phyloP scores from a whole-genome alignment of 2,329 filamentous ascomycete genomes.

The Elsinoe australis region DNA sequence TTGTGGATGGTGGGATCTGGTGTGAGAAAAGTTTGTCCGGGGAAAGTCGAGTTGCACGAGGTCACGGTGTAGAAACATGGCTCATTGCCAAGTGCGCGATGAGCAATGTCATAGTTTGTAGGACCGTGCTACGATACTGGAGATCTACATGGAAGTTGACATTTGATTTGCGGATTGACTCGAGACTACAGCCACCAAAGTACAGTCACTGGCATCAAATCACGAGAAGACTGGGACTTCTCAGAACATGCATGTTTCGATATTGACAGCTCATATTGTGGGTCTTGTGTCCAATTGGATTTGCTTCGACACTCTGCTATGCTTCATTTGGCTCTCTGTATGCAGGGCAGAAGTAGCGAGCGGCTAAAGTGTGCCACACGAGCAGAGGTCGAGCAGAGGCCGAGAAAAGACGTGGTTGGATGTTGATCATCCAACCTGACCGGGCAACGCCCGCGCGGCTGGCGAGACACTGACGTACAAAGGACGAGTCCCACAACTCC shows the following conservation, averaged over 20 bases:
- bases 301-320: too few species aligned
- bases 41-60: constrained; percentile 1
- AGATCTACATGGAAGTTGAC: background rate
- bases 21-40: constrained; percentile 4
- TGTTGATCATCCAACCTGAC: constrained; percentile 14
- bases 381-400: background rate
- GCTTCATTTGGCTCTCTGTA: too few species aligned
- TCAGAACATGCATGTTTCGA: too few species aligned
- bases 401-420: background rate
- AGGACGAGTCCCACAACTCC: too few species aligned
- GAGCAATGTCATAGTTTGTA: constrained; percentile 10
- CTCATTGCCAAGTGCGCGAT: constrained; percentile 2
- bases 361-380: constrained; percentile 6
- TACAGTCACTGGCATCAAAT: background rate
- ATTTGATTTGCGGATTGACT: background rate
- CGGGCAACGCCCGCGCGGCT: too few species aligned
- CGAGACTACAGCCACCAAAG: background rate
- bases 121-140: background rate
- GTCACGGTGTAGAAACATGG: constrained; percentile 11
- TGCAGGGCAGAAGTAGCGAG: too few species aligned
- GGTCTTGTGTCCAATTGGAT: too few species aligned
- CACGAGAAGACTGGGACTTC: too few species aligned
- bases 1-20: background rate
- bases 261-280: too few species aligned
- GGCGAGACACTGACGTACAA: too few species aligned